Evolutionary conservation across 2,329 filamentous ascomycete species (phyloP).

Genomic region (Penicillium sp.): DNA sequence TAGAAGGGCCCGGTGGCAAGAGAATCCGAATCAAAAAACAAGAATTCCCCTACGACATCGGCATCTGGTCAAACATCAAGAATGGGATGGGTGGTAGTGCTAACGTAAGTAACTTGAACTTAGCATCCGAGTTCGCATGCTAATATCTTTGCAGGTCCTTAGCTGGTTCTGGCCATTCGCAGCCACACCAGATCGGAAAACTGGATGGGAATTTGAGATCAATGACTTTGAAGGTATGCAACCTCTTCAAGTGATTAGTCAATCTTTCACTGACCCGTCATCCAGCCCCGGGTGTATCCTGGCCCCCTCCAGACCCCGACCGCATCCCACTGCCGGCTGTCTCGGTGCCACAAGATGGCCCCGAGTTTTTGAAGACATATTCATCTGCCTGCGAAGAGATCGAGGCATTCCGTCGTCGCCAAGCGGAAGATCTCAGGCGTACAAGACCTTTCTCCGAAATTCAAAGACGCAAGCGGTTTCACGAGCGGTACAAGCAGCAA

Average conservation of each 20-base stretch:
- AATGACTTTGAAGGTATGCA: constrained; percentile 62
- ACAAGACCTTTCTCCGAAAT: constrained; percentile 40
- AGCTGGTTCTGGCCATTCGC: constrained; percentile 65
- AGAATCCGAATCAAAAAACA: constrained; percentile 58
- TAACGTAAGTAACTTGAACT: constrained; percentile 36
- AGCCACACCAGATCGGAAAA: constrained; percentile 48
- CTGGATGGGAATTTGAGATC: constrained; percentile 55
- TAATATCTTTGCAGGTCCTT: constrained; percentile 41
- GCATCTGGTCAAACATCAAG: constrained; percentile 61
- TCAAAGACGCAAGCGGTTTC: constrained; percentile 45
- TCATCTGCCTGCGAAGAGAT: constrained; percentile 47
- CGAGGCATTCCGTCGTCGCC: constrained; percentile 57
- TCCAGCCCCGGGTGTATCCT: constrained; percentile 41
- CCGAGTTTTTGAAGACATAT: constrained; percentile 31
- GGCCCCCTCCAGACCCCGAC: constrained; percentile 55
- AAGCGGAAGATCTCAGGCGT: constrained; percentile 54
- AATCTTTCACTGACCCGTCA: neutral
- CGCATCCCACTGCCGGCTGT: constrained; percentile 45
- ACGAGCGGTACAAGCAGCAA: constrained; percentile 38
- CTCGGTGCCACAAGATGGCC: constrained; percentile 21
- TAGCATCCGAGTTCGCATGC: neutral
- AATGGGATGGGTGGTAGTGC: constrained; percentile 61
- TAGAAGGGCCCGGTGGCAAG: constrained; percentile 60
- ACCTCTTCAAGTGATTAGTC: no score
- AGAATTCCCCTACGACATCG: constrained; percentile 68